A percentile compares a stretch with the other conserved stretches of the same genome.
These are phyloP conservation scores for Aurinia saxatilis DNA, from an alignment of 345 rosid genomes.

Conservation along the genomic window DNA sequence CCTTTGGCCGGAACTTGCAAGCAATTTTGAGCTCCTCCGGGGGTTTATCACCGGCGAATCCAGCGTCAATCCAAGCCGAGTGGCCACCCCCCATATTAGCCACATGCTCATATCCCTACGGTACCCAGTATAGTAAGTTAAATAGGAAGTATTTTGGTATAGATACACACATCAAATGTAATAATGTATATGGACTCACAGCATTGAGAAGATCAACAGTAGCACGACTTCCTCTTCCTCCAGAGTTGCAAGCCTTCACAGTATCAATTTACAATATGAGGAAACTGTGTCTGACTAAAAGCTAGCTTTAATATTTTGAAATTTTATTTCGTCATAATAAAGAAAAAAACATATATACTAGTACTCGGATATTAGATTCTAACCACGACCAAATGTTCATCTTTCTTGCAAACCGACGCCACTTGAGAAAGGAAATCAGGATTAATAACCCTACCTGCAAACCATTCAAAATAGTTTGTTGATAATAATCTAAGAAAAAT, in stretches of 20 bases:
- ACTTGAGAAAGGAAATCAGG: conserved; percentile 39
- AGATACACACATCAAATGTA: neutral
- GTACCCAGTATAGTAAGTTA: too few relatives aligned
- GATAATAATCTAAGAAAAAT: too few relatives aligned
- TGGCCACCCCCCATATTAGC: conserved; percentile 46
- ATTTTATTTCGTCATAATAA: neutral
- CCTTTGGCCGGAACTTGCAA: conserved; percentile 38
- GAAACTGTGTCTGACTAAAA: neutral
- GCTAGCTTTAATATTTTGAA: neutral
- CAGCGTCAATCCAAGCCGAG: conserved; percentile 46
- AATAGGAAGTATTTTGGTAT: neutral
- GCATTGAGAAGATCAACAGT: conserved; percentile 38
- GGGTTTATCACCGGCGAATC: conserved; percentile 35
- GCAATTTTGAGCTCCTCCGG: conserved; percentile 39
- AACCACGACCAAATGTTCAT: conserved; percentile 42
- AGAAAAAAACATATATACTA: neutral
- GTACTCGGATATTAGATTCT: neutral
- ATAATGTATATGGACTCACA: conserved; percentile 15
- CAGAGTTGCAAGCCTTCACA: conserved; percentile 30
- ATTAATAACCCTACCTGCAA: conserved; percentile 31
- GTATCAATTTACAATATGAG: neutral
- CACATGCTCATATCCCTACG: conserved; percentile 34
- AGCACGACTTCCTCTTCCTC: conserved; percentile 32
- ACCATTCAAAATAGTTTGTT: neutral
- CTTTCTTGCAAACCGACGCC: conserved; percentile 32